These are phyloP conservation scores for Pleurotus tuber-regium DNA, from an alignment of 768 basidiomycete genomes.

Conservation along the genomic window DNA sequence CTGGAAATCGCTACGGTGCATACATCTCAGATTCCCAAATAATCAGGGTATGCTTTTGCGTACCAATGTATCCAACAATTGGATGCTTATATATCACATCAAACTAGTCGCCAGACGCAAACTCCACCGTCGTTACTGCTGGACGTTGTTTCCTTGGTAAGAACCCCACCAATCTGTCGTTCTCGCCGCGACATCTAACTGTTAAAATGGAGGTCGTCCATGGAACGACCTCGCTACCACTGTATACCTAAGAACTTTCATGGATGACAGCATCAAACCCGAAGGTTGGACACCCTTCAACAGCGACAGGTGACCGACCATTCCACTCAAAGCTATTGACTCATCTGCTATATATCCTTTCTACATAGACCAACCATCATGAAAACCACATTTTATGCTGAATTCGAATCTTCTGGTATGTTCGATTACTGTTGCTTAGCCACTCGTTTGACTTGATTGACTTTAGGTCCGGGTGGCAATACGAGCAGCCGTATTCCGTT, in stretches of 20 bases:
- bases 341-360: not conserved
- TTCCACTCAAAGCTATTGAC: not conserved
- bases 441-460: not conserved
- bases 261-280: conserved; percentile 55
- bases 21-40: conserved; percentile 55
- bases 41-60: conserved; percentile 42
- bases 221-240: conserved; percentile 61
- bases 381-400: conserved; percentile 57
- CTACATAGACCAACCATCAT: conserved; percentile 40
- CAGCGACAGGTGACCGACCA: conserved; percentile 30
- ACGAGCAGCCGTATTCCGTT: conserved; percentile 38
- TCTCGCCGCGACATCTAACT: not conserved
- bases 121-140: conserved; percentile 41
- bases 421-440: not conserved
- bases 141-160: conserved; percentile 51
- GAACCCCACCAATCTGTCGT: not conserved
- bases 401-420: conserved; percentile 51
- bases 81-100: not conserved
- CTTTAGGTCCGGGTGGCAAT: conserved; percentile 55
- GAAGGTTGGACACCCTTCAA: conserved; percentile 51
- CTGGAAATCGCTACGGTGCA: conserved; percentile 50
- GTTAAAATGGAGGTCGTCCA: conserved; percentile 37
- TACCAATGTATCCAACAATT: not conserved
- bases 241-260: conserved; percentile 51
- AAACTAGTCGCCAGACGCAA: conserved; percentile 56